These are phyloP conservation scores for Lactarius quietus DNA, from an alignment of 768 basidiomycete species.

Conservation along the genomic window DNA sequence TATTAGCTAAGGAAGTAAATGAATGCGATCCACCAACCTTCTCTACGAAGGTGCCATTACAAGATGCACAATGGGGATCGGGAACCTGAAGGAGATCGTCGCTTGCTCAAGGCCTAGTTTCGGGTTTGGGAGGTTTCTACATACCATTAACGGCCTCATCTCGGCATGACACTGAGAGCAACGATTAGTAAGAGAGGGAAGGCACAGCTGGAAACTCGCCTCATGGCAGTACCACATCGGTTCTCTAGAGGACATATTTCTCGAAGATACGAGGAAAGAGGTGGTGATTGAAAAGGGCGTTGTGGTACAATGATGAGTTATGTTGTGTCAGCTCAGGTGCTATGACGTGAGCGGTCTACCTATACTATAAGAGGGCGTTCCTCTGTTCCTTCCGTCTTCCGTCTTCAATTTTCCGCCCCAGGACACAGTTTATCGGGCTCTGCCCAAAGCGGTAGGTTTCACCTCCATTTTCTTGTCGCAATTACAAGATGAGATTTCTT, in stretches of 20 bases:
- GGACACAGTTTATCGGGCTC: not conserved
- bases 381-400: not conserved
- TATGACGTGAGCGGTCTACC: conserved; percentile 19
- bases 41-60: conserved; percentile 79
- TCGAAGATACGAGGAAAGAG: conserved; percentile 14
- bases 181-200: conserved; percentile 8
- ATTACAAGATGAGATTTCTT: conserved; percentile 43
- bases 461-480: not conserved
- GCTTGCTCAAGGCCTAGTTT: conserved; percentile 12
- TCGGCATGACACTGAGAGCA: conserved; percentile 72
- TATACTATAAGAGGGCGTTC: conserved; percentile 8
- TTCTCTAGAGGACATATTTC: conserved; percentile 62
- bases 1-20: not conserved
- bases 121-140: conserved; percentile 18
- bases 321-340: conserved; percentile 5
- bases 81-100: conserved; percentile 49
- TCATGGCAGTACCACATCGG: conserved; percentile 80
- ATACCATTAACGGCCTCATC: conserved; percentile 84
- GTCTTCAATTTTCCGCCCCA: not conserved
- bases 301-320: conserved; percentile 3
- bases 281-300: conserved; percentile 21
- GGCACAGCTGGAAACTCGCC: conserved; percentile 36
- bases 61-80: conserved; percentile 80
- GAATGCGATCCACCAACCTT: conserved; percentile 42
- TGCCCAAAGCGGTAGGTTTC: conserved; percentile 1